Evolutionary conservation across 2,329 filamentous ascomycete species (phyloP).

Genomic region (Colletotrichum destructivum): DNA sequence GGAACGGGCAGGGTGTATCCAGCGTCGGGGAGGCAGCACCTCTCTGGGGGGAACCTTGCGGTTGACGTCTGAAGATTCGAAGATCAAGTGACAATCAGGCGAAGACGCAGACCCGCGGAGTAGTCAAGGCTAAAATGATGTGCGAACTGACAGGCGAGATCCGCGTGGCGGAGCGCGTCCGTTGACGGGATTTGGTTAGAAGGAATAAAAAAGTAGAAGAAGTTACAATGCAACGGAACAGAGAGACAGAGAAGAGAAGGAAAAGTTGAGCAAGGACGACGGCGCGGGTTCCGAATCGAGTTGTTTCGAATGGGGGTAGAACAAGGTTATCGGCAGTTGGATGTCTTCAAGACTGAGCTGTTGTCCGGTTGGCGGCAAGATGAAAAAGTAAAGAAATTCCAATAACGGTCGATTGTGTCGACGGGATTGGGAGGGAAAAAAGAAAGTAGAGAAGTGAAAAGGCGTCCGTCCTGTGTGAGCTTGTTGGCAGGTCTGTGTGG

Average conservation of each 20-base stretch:
- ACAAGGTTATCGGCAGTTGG: conserved; percentile 8
- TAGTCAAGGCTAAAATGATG: conserved; percentile 34
- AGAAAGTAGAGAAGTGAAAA: conserved; percentile 39
- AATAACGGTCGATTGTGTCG: conserved; percentile 20
- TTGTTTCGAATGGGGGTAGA: neutral
- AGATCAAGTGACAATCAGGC: conserved; percentile 47
- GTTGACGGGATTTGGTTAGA: conserved; percentile 17
- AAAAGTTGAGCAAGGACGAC: neutral
- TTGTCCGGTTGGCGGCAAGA: conserved; percentile 11
- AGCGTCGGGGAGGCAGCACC: conserved; percentile 40
- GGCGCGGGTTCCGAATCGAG: neutral
- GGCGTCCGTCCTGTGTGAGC: conserved; percentile 8
- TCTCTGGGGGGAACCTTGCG: conserved; percentile 36
- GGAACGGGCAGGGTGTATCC: conserved; percentile 47
- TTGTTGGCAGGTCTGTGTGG: conserved; percentile 2
- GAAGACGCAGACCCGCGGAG: conserved; percentile 30
- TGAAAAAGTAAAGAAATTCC: conserved; percentile 22
- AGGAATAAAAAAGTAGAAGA: neutral
- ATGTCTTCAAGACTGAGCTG: conserved; percentile 31
- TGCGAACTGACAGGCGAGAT: conserved; percentile 41
- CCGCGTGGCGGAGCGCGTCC: conserved; percentile 33
- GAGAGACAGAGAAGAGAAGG: neutral
- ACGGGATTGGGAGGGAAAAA: conserved; percentile 10
- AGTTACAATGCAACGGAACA: conserved; percentile 14
- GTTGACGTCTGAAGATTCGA: conserved; percentile 41